Conservation (phyloP, 31 red algal species). For the Endocladia muricata region DNA sequence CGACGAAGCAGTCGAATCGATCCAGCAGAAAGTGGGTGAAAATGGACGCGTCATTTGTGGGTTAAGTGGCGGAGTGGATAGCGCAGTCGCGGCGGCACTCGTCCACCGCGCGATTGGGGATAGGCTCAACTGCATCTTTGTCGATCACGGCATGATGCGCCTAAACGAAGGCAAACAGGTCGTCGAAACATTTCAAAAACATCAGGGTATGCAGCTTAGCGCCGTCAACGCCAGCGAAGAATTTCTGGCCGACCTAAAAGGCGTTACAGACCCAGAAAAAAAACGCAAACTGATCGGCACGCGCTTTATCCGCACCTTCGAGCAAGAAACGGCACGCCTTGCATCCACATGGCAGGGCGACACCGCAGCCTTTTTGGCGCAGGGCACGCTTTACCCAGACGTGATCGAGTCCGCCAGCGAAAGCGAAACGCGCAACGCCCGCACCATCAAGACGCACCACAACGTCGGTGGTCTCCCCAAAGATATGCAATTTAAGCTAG, state of each 20-base stretch:
- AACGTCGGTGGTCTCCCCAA: conserved; percentile 97
- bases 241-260: conserved; percentile 69
- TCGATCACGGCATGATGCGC: conserved; percentile 94
- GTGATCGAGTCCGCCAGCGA: conserved; percentile 94
- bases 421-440: conserved; percentile 59
- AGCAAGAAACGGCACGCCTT: conserved; percentile 81
- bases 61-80: conserved; percentile 95
- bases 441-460: conserved; percentile 99
- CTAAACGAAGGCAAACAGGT: conserved; percentile 84
- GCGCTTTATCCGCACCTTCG: conserved; percentile 91
- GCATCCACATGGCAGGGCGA: too few relatives aligned
- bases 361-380: conserved; percentile 80
- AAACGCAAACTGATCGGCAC: conserved; percentile 98
- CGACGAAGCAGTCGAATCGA: conserved; percentile 51
- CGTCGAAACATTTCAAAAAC: conserved; percentile 48
- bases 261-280: conserved; percentile 89
- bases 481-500: conserved; percentile 89
- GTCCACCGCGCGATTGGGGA: conserved; percentile 86
- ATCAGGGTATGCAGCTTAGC: conserved; percentile 76
- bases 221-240: conserved; percentile 63
- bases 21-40: conserved; percentile 66
- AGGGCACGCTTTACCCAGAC: conserved; percentile 99
- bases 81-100: conserved; percentile 93
- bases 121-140: conserved; percentile 87
- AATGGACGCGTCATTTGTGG: conserved; percentile 86